Base-by-base conservation (phyloP, 495 filamentous ascomycete genomes). In the Annulohypoxylon bovei region DNA sequence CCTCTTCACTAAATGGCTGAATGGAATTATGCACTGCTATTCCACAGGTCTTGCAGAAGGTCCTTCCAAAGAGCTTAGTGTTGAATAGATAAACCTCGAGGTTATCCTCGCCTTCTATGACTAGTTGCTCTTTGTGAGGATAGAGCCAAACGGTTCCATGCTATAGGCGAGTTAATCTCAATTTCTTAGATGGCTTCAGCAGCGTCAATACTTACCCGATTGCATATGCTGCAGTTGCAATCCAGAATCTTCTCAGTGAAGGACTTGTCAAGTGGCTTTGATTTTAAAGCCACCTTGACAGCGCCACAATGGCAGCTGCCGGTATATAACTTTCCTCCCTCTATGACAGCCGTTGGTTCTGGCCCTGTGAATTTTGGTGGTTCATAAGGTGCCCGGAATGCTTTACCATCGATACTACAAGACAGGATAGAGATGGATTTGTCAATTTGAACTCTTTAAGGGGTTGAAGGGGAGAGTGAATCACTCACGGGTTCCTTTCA, bases 231-330 rank as follows among this genome's bases (percentile, higher is more conserved):
- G 70, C 84, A 85, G 71, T 83, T 83, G 68, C 80, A 81, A 32
- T 83, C 77, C 0, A 68, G 7, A 11, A 81, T 47, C 0, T 1
- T 20, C 4, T 71, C 79, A 1, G 71, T 49, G 56, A 53, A 71
- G 1, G 64, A 71, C 23, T 76, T 70, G 47, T 79, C 75, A 9
- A 82, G 62, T 16, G 75, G 75, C 40, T 78, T 75, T 25, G 76
- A 56, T 67, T 79, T 81, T 18, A 85, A 22, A 1, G 81, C 81
- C 14, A 81, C 16, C 11, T 67, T 82, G 5, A 85, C 76, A 44
- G 76, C 82, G 22, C 85, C 84, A 68, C 85, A 87, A 67, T 86
- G 85, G 73, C 85, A 87, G 70, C 80, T 80, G 6, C 84, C 84
- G 28, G 77, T 79, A 62, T 85, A 85, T 2, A 80, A 32, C 61